Base-by-base conservation (phyloP, 352 stramenopile genomes). In the Phytophthora agathidicida region DNA sequence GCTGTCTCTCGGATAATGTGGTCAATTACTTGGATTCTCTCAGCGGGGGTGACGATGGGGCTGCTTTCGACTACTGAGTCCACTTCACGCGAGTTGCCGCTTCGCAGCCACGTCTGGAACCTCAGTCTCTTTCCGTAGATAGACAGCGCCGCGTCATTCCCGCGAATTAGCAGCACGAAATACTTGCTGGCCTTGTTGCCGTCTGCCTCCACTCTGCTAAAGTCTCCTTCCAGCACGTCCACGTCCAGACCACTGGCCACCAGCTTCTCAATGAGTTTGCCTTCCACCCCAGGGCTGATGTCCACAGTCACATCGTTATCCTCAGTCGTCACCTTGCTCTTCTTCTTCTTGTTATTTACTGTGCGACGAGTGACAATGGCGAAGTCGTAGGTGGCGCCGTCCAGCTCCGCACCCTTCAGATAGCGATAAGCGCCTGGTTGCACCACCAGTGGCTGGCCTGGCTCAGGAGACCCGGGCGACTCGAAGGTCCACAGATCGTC, bases 1-100 rank as follows among this genome's bases (percentile, higher is more conserved):
- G 79, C 80, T 10, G 61, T 81, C 58, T 89, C 85, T 48, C 85
- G 67, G 38, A 94, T 88, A 56, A 92, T 88, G 52, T 92, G 81
- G 57, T 94, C 82, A 27, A 94, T 86, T 48, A 94, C 81, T 47
- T 94, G 77, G 45, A 92, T 90, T 11, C 85, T 80, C 30, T 94
- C 80, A 2, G 84, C 84, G 0, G 82, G 81, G 3, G 79, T 89
- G n/a, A 87, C 74, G 38, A 86, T 80, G 2, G 75, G 72, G 27
- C 82, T 75, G 35, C 71, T 74, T 10, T 77, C 50, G 24, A 91
- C 74, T 6, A 87, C 68, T 3, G 77, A 54, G n/a, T 89, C 70
- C 26, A 94, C 75, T 48, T 94, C 84, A 7, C 80, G 73, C 46
- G 83, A 85, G 54, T 85, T 90, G 23, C 84, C 84, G 49, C 70